Conservation (phyloP, 1,139 yeast species). For the Lizanozyma gosingica region DNA sequence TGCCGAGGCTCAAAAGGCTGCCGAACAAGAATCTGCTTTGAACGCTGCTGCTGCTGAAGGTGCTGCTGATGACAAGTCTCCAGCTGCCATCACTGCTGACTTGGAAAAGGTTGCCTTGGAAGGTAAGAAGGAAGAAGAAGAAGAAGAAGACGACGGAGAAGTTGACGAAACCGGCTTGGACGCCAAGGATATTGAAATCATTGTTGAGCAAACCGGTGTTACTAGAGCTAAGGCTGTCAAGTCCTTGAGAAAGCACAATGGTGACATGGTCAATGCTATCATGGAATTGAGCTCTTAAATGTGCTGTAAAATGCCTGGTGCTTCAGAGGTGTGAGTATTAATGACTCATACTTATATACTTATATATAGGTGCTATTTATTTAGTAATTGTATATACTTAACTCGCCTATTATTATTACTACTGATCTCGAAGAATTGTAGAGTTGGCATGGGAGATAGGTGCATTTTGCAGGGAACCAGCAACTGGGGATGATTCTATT, state of each 20-base stretch:
- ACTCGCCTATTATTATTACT: too few species aligned
- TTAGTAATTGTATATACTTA: too few species aligned
- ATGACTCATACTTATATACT: too few species aligned
- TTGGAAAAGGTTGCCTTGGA: slow-evolving; percentile 69
- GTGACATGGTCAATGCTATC: slow-evolving; percentile 93
- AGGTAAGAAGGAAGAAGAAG: slow-evolving; percentile 31
- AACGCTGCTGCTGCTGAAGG: slow-evolving; percentile 40
- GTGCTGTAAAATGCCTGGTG: too few species aligned
- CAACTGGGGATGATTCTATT: too few species aligned
- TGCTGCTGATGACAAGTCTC: slow-evolving; percentile 40
- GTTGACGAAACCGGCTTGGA: slow-evolving; percentile 77
- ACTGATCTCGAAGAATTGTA: too few species aligned
- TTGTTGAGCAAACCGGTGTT: slow-evolving; percentile 84
- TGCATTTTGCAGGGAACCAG: too few species aligned
- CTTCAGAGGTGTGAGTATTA: too few species aligned
- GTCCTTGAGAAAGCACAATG: slow-evolving; percentile 82
- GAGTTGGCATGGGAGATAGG: too few species aligned
- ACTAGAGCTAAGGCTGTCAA: slow-evolving; percentile 84
- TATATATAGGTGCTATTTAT: too few species aligned
- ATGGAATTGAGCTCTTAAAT: slow-evolving; percentile 62
- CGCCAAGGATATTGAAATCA: slow-evolving; percentile 69
- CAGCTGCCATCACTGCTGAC: slow-evolving; percentile 85
- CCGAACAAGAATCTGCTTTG: slow-evolving; percentile 53
- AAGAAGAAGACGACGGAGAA: slow-evolving; percentile 58
- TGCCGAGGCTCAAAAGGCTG: slow-evolving; percentile 49